Base-by-base conservation (phyloP, 768 basidiomycete genomes). In the Pleurotus tuoliensis region DNA sequence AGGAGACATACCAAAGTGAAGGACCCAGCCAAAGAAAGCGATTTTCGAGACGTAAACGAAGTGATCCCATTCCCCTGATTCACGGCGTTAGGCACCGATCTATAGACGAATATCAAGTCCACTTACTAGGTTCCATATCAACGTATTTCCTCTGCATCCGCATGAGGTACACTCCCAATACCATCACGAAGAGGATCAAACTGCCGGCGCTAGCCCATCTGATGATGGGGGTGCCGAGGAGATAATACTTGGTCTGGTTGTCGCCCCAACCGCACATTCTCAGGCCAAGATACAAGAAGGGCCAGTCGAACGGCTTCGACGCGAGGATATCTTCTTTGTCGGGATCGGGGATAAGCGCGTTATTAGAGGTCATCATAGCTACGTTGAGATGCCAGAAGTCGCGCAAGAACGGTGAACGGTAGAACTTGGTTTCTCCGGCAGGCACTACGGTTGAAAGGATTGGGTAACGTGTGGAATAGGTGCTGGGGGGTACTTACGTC, bases 311-410 rank as follows among this genome's bases (percentile, higher is more conserved):
- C 0, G 96, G 95, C 63, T 82, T 84, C 34, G 94, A 96, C 0
- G 96, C 97, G 51, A 99, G 84, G 66, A 98, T 93, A 68, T 99
- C 97, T 63, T 96, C 93, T 73, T 98, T 98, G 78, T 99, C 97
- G 0, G 96, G 94, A 65, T 99, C 94, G 1, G 97, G 97, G 40
- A 98, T 70, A 55, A 99, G 87, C 0, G 97, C 96, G 67, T 99
- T 99, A 76, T 99, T 99, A 4, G 97, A 98, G 0, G 96, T 97
- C 92, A 95, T 94, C 97, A 99, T 99, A 6, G 95, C 97, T 22
- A 99, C 93, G 66, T 99, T 99, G 56, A 99, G 83, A 69, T 99
- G 96, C 87, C 93, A 95, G 72, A 99, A 99, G 73, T 99, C 96
- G 51, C 90, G 87, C 46, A 96, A 73, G 81, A 99, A 99, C 0